Conservation (phyloP, 257 asterid genomes). For the Solanum boliviense region DNA sequence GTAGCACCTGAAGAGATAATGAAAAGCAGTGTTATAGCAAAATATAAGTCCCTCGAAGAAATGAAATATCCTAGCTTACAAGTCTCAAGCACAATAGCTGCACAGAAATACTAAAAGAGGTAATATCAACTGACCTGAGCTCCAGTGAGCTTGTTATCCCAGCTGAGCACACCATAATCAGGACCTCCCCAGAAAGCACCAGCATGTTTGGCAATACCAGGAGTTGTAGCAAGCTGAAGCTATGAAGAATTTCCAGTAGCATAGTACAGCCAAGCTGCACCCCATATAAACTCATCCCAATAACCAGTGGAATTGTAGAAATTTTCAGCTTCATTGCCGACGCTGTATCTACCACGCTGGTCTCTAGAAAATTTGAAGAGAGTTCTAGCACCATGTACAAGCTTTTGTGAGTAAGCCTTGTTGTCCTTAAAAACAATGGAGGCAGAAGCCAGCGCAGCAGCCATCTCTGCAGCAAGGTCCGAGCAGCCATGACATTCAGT, state of each 20-base stretch:
- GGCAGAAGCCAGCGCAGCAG: constrained; percentile 95
- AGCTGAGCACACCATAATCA: constrained; percentile 77
- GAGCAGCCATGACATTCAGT: constrained; percentile 61
- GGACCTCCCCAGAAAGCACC: constrained; percentile 98
- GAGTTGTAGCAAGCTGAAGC: constrained; percentile 79
- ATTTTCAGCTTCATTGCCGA: constrained; percentile 42
- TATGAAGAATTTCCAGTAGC: constrained; percentile 85
- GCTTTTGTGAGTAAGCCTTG: constrained; percentile 81
- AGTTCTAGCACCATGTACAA: constrained; percentile 87
- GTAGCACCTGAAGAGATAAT: constrained; percentile 47
- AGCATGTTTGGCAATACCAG: constrained; percentile 71
- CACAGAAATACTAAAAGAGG: neutral
- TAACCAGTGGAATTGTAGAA: constrained; percentile 80
- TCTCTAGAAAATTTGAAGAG: constrained; percentile 71
- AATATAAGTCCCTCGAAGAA: neutral
- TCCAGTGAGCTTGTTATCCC: constrained; percentile 97
- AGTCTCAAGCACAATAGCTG: neutral
- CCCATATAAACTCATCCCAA: constrained; percentile 89
- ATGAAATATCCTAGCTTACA: neutral
- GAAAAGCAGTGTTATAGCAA: neutral
- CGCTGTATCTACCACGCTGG: constrained; percentile 85
- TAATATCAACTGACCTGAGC: constrained; percentile 50
- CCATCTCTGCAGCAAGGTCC: constrained; percentile 92
- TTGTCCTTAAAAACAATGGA: constrained; percentile 93
- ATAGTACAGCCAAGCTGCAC: constrained; percentile 89